These are phyloP conservation scores for Monosporascus ibericus DNA, from an alignment of 2,329 filamentous ascomycete species.

Conservation along the genomic window DNA sequence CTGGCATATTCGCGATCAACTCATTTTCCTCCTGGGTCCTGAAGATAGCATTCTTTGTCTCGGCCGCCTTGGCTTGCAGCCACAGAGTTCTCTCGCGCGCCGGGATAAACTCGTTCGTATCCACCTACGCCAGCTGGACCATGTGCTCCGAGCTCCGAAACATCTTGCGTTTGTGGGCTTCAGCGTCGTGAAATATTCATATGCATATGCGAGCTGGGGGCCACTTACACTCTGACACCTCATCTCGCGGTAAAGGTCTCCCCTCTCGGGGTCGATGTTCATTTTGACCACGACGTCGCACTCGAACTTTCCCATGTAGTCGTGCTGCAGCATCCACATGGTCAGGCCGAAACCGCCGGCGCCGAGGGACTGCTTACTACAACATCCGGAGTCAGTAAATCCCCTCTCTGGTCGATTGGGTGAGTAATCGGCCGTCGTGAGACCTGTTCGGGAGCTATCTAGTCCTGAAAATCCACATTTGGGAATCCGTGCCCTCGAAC, in stretches of 20 bases:
- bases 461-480: no score
- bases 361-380: not conserved
- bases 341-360: not conserved
- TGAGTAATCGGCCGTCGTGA: no score
- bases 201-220: not conserved
- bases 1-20: not conserved
- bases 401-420: no score
- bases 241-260: not conserved
- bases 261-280: not conserved
- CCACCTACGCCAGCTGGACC: not conserved
- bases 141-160: not conserved
- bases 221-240: not conserved
- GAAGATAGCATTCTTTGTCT: not conserved
- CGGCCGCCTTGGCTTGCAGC: not conserved
- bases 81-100: no score
- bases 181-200: no score
- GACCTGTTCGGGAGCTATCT: no score
- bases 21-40: conserved; percentile 3
- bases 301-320: not conserved
- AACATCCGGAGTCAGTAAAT: no score
- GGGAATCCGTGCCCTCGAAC: no score
- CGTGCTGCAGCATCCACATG: not conserved
- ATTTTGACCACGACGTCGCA: not conserved
- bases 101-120: not conserved
- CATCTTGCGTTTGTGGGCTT: not conserved